Evolutionary conservation across 2,329 filamentous ascomycete species (phyloP).

Genomic region (Apiospora pterosperma): DNA sequence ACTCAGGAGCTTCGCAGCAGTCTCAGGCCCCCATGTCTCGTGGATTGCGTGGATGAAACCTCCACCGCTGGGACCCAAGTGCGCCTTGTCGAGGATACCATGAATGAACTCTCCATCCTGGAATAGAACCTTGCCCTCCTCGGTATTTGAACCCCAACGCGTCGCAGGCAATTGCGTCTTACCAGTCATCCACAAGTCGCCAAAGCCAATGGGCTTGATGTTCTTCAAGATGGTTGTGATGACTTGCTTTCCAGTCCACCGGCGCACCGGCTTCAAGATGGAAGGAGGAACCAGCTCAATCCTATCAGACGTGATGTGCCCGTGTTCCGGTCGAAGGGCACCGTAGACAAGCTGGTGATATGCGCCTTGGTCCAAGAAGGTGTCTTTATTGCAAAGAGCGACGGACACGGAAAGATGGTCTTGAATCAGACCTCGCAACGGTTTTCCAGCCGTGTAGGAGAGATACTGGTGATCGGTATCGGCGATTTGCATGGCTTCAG

Average conservation of each 20-base stretch:
- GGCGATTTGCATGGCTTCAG: slow-evolving; percentile 88
- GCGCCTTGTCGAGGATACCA: slow-evolving; percentile 93
- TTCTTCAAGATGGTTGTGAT: slow-evolving; percentile 92
- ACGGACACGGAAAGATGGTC: slow-evolving; percentile 97
- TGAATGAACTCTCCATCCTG: slow-evolving; percentile 83
- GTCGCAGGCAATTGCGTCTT: slow-evolving; percentile 75
- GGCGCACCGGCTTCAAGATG: slow-evolving; percentile 71
- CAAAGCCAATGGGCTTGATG: slow-evolving; percentile 73
- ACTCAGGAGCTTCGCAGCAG: slow-evolving; percentile 84
- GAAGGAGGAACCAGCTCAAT: slow-evolving; percentile 80
- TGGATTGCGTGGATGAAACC: slow-evolving; percentile 91
- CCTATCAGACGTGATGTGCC: slow-evolving; percentile 78
- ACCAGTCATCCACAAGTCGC: slow-evolving; percentile 74
- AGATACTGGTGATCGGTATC: slow-evolving; percentile 98
- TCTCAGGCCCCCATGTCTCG: slow-evolving; percentile 84
- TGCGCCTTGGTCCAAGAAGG: slow-evolving; percentile 81
- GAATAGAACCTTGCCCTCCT: slow-evolving; percentile 80
- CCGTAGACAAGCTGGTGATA: slow-evolving; percentile 95
- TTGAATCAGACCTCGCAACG: slow-evolving; percentile 92
- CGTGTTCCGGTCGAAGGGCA: slow-evolving; percentile 83
- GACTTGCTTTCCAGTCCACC: slow-evolving; percentile 97
- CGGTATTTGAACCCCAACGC: slow-evolving; percentile 72
- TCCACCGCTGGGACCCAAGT: slow-evolving; percentile 82
- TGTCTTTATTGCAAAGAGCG: slow-evolving; percentile 84
- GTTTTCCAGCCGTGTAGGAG: slow-evolving; percentile 89